Percentiles rank a stretch among this genome's conserved stretches.
Conservation (phyloP, 176 grass and related monocot genomes). For the Panicum miliaceum region DNA sequence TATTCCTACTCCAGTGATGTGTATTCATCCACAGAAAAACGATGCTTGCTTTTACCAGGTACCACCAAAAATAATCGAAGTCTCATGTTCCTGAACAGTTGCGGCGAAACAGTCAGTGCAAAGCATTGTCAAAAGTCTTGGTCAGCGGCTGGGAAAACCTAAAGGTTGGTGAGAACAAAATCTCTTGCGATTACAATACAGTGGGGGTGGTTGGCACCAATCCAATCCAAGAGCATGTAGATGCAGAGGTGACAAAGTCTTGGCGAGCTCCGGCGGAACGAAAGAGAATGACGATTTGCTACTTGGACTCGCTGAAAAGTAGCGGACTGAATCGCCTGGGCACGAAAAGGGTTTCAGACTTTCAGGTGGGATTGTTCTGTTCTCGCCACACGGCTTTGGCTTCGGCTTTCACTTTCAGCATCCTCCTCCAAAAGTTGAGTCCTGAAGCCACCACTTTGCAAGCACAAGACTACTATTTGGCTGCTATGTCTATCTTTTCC, state of each 20-base stretch:
- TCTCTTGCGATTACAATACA: not conserved
- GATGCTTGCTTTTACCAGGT: not conserved
- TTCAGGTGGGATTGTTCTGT: not conserved
- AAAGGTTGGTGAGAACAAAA: constrained; percentile 16
- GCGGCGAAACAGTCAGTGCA: not conserved
- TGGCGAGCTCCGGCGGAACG: not conserved
- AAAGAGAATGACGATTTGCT: constrained; percentile 2
- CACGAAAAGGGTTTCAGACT: constrained; percentile 3
- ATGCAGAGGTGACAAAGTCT: not conserved
- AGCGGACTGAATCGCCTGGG: not conserved
- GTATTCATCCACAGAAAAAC: not conserved
- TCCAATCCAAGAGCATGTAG: not conserved
- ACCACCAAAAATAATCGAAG: not conserved
- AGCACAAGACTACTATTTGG: not conserved
- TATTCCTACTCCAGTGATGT: not conserved
- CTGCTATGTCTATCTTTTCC: not conserved
- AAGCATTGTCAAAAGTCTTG: not conserved
- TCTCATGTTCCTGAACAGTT: not conserved
- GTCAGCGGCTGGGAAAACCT: not conserved
- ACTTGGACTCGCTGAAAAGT: constrained; percentile 3
- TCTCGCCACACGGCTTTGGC: constrained; percentile 12
- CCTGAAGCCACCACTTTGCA: not conserved
- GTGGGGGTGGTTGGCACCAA: constrained; percentile 23
- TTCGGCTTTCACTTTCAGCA: not conserved
- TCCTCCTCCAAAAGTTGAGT: not conserved